Conservation (phyloP, 768 basidiomycete genomes). For the Pisolithus microcarpus region DNA sequence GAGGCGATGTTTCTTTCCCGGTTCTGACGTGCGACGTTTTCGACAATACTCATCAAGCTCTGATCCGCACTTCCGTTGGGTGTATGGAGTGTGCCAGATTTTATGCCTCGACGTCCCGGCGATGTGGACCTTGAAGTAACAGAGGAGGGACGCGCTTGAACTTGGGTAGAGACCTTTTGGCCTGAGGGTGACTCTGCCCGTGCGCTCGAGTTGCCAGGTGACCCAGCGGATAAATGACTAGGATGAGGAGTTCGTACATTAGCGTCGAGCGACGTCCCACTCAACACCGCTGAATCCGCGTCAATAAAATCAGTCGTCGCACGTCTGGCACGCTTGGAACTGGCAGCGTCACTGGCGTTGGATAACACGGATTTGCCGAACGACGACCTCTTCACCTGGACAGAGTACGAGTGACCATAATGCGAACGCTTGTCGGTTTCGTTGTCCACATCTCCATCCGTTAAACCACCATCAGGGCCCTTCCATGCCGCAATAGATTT, state of each 20-base stretch:
- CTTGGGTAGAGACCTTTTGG: background rate
- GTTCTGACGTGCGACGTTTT: constrained; percentile 44
- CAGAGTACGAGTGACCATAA: background rate
- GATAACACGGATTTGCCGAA: background rate
- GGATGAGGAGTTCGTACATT: background rate
- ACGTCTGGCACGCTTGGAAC: background rate
- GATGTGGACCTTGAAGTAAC: background rate
- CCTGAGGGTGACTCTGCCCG: background rate
- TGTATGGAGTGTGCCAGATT: constrained; percentile 1
- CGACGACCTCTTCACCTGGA: background rate
- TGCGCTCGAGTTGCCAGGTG: too few relatives aligned
- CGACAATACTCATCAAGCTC: constrained; percentile 65
- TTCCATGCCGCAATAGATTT: constrained; percentile 20
- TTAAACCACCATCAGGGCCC: constrained; percentile 21
- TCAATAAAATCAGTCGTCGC: constrained; percentile 5
- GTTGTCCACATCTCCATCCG: constrained; percentile 18
- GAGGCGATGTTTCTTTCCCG: constrained; percentile 15
- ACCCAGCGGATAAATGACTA: background rate
- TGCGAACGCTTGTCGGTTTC: background rate
- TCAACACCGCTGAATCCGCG: background rate
- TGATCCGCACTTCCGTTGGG: constrained; percentile 16
- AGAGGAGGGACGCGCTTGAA: background rate
- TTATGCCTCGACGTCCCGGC: constrained; percentile 3
- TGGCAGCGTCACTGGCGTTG: background rate
- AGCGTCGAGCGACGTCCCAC: background rate